Base-by-base conservation (phyloP, 2,329 filamentous ascomycete species). In the Phialophora expanda region DNA sequence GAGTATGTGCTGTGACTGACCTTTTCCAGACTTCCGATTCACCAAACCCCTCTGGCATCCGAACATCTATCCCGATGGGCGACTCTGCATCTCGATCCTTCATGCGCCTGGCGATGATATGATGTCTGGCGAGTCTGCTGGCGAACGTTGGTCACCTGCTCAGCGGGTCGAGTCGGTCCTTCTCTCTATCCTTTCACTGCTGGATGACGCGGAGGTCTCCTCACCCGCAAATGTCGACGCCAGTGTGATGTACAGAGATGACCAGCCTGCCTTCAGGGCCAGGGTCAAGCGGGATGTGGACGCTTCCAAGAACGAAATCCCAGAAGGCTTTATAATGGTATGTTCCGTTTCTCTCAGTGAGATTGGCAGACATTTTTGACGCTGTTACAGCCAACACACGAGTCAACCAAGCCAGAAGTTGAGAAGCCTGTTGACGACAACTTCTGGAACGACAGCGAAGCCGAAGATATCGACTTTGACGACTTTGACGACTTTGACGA, bases 201-300 rank as follows among this genome's bases (percentile, higher is more conserved):
- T 99, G 62, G 95, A 98, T 76, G 92, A 97, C 73, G 92, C 94
- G 14, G 94, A 99, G 78, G 92, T 96, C 74, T 92, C 89, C 72
- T 97, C 93, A 0, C 92, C 95, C 0, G 95, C 94, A 69, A 98
- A 98, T 76, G 93, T 98, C 62, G 94, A 98, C 72, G 94, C 95
- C 1, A 88, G 92, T 64, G 90, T 97, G 26, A 86, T 93, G 82
- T 89, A 96, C 74, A 89, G 94, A 66, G 92, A 93, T 72, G 79
- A 89, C 34, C 87, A 87, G 0, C 81, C 83, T 1, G 78, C 82
- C 34, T 99, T 96, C 82, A 88, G 92, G 74, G 79, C 82, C 51
- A 85, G 84, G 72, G 92, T 94, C 1, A 83, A 80, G 69, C 85
- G 87, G 51, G 86, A 92, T 34, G 89, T 95, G 4, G 87, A 90